phyloP scores from a whole-genome alignment of 2,329 filamentous ascomycete genomes.

The Pseudogymnoascus sp. region DNA sequence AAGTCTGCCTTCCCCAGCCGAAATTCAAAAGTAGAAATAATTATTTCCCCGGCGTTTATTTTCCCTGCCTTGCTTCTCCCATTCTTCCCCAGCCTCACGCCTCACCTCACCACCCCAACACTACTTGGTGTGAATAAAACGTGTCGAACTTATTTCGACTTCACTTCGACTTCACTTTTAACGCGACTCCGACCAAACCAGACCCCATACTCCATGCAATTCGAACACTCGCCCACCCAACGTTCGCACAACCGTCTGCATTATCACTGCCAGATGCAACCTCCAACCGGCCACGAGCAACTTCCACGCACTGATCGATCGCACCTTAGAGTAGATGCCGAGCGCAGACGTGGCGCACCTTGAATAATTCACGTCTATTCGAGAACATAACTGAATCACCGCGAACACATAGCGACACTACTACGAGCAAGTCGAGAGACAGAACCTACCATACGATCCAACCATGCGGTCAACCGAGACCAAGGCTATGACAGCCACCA shows the following conservation, averaged over 20 bases:
- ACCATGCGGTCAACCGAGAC: not conserved
- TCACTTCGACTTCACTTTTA: not conserved
- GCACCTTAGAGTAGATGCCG: slow-evolving; percentile 27
- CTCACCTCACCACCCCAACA: not conserved
- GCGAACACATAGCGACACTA: not conserved
- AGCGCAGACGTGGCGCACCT: slow-evolving; percentile 28
- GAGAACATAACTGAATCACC: not conserved
- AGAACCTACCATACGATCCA: not conserved
- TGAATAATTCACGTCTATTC: slow-evolving; percentile 18
- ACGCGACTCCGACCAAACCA: not conserved
- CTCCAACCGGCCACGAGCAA: slow-evolving; percentile 24
- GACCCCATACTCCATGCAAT: not conserved
- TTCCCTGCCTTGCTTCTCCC: not conserved
- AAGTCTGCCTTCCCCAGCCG: not conserved
- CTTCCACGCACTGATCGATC: slow-evolving; percentile 27
- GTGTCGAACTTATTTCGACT: not conserved
- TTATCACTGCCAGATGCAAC: slow-evolving; percentile 23
- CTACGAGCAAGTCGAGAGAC: not conserved
- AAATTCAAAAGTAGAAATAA: slow-evolving; percentile 3
- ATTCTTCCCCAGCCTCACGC: slow-evolving; percentile 6
- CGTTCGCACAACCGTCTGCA: not conserved
- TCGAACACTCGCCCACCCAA: not conserved
- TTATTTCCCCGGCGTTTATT: not conserved
- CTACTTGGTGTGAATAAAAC: not conserved
- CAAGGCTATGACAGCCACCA: slow-evolving; percentile 20